Evolutionary conservation across 306 rosid genomes (phyloP).

Genomic region (Inga leiocalycina): DNA sequence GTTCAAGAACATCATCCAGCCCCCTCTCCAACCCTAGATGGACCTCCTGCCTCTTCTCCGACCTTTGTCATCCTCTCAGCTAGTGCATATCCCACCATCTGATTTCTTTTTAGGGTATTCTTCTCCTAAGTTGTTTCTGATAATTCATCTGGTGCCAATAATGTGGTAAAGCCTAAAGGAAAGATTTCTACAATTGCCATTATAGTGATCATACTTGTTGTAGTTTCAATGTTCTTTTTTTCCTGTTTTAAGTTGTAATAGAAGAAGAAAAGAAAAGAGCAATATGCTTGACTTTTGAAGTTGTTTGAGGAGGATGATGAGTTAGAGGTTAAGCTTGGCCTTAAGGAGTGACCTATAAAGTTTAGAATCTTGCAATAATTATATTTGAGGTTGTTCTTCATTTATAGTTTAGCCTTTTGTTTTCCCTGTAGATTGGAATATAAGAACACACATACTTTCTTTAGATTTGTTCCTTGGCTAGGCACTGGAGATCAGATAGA

Average conservation of each 20-base stretch:
- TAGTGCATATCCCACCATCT: not conserved
- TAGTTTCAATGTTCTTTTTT: slow-evolving; percentile 41
- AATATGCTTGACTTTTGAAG: slow-evolving; percentile 75
- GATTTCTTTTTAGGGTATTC: slow-evolving; percentile 8
- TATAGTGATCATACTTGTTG: slow-evolving; percentile 44
- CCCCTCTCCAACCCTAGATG: no score
- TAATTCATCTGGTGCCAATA: slow-evolving; percentile 44
- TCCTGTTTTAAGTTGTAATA: slow-evolving; percentile 70
- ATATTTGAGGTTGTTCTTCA: slow-evolving; percentile 45
- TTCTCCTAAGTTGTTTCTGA: slow-evolving; percentile 53
- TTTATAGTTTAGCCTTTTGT: not conserved
- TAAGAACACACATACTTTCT: not conserved
- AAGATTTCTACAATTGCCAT: slow-evolving; percentile 24
- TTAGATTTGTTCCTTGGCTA: not conserved
- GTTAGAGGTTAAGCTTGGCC: slow-evolving; percentile 86
- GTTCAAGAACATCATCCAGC: no score
- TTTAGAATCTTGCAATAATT: slow-evolving; percentile 18
- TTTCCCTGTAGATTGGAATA: not conserved
- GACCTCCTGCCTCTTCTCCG: no score
- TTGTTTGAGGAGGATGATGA: slow-evolving; percentile 89
- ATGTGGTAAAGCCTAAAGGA: slow-evolving; percentile 13
- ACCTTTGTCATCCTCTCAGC: no score
- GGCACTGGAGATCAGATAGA: not conserved
- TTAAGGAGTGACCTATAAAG: slow-evolving; percentile 43
- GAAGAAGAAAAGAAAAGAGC: slow-evolving; percentile 85